Base-by-base conservation (phyloP, 2,329 filamentous ascomycete species). In the Bipolaris sorokiniana region DNA sequence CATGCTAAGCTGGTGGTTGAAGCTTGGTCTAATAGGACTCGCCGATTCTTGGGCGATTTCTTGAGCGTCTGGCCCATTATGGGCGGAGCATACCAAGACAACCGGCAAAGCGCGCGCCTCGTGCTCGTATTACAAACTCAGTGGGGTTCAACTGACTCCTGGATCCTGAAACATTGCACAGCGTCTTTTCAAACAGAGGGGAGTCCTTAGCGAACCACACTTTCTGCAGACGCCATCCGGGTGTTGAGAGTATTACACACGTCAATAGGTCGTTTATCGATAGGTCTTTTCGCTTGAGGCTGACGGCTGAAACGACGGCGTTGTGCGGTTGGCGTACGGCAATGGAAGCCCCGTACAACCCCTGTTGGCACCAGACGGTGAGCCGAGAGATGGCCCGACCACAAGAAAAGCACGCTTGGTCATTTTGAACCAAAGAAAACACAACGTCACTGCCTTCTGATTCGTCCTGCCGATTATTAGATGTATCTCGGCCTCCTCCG, bases 231-330 rank as follows among this genome's bases (percentile, higher is more conserved):
- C 48, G 41, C 31, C 28, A 20, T 42, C 45, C 41, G 54, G 53
- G n/a, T 61, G 60, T 59, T 61, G 58, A 50, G 58, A 51, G 42
- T 40, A 56, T 56, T 45, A 51, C 40, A 47, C 33, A 45, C 51
- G 55, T 59, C 51, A 33, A 51, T 49, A 57, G 56, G 54, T 26
- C 57, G 34, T 54, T 57, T 65, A 60, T 63, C 63, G 63, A 60
- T 65, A 65, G 48, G 48, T 31, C 33, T 45, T 42, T 54, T 51
- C 28, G 49, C 22, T 46, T 56, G 56, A 37, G 51, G 53, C 48
- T 55, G 51, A 44, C 55, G 52, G 58, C 58, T 63, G 63, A 65
- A 65, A 65, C 63, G 52, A 51, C 57, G 61, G 62, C 59, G 52
- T 26, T 26, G 36, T 38, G 54, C 56, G 62, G 56, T 54, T 59